A percentile compares a stretch with the other conserved stretches of the same genome.
These are phyloP conservation scores for Pseudocercospora macadamiae DNA, from an alignment of 2,329 filamentous ascomycete species.

Conservation along the genomic window DNA sequence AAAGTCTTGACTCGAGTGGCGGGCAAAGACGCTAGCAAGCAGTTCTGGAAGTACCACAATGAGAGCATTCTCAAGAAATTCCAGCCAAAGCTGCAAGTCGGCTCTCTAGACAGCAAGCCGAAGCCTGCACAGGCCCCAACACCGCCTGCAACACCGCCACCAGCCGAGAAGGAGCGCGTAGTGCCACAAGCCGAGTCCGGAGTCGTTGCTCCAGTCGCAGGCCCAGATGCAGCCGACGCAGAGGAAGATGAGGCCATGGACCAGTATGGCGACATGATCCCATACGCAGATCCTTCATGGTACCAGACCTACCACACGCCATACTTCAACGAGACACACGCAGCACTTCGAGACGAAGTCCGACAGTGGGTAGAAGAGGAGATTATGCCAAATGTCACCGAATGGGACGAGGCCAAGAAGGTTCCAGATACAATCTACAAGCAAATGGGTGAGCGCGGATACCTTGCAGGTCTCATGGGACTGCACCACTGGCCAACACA, in stretches of 20 bases:
- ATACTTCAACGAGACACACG: slow-evolving; percentile 95
- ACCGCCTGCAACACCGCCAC: slow-evolving; percentile 53
- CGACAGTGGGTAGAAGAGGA: slow-evolving; percentile 88
- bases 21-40: slow-evolving; percentile 69
- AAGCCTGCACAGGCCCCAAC: slow-evolving; percentile 51
- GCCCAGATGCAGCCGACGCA: slow-evolving; percentile 46
- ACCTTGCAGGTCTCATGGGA: slow-evolving; percentile 88
- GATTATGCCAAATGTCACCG: slow-evolving; percentile 86
- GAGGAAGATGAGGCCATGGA: slow-evolving; percentile 73
- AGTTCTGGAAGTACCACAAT: slow-evolving; percentile 75
- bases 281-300: slow-evolving; percentile 91
- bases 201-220: slow-evolving; percentile 45
- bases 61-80: slow-evolving; percentile 83
- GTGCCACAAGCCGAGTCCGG: slow-evolving; percentile 65
- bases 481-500: slow-evolving; percentile 73
- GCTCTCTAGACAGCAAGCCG: slow-evolving; percentile 86
- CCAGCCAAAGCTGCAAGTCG: slow-evolving; percentile 74
- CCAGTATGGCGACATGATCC: slow-evolving; percentile 81
- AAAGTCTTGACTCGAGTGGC: slow-evolving; percentile 66
- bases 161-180: slow-evolving; percentile 52
- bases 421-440: slow-evolving; percentile 91
- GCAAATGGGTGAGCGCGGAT: slow-evolving; percentile 90
- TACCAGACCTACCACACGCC: slow-evolving; percentile 75
- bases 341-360: slow-evolving; percentile 84
- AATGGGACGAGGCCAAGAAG: slow-evolving; percentile 95